These are phyloP conservation scores for Draba incana DNA, from an alignment of 345 rosid species.

Conservation along the genomic window DNA sequence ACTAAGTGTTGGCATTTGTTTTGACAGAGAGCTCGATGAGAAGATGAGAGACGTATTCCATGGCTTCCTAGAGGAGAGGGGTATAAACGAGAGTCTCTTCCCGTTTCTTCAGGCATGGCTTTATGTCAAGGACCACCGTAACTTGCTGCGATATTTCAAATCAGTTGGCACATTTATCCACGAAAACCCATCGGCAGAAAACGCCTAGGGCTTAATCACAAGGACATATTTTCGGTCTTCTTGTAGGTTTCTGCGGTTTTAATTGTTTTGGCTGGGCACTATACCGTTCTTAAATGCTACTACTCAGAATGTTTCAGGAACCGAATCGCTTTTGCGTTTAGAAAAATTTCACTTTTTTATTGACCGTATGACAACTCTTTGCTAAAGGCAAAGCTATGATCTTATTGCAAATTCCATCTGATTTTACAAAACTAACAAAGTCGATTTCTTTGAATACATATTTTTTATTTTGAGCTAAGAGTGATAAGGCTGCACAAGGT, in stretches of 20 bases:
- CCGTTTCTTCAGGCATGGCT: slow-evolving; percentile 93
- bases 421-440: too few relatives aligned
- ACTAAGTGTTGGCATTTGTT: slow-evolving; percentile 14
- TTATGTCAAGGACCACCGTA: slow-evolving; percentile 82
- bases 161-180: slow-evolving; percentile 67
- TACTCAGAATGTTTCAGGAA: slow-evolving; percentile 3
- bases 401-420: too few relatives aligned
- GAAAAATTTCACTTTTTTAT: slow-evolving; percentile 1
- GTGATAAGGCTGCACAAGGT: slow-evolving; percentile 20
- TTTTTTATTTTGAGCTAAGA: not conserved
- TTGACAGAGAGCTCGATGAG: slow-evolving; percentile 74
- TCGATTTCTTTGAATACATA: too few relatives aligned
- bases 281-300: slow-evolving; percentile 6
- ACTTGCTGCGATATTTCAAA: slow-evolving; percentile 77
- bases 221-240: not conserved
- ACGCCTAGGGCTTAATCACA: slow-evolving; percentile 13
- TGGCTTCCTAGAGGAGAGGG: slow-evolving; percentile 75
- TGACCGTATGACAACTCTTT: not conserved
- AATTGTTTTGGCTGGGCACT: slow-evolving; percentile 4
- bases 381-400: not conserved
- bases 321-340: slow-evolving; percentile 4
- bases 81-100: slow-evolving; percentile 79
- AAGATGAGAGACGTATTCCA: slow-evolving; percentile 80
- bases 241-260: not conserved
- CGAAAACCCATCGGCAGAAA: slow-evolving; percentile 45